phyloP scores from a whole-genome alignment of 2,329 filamentous ascomycete species.

The Colletotrichum coccodes region DNA sequence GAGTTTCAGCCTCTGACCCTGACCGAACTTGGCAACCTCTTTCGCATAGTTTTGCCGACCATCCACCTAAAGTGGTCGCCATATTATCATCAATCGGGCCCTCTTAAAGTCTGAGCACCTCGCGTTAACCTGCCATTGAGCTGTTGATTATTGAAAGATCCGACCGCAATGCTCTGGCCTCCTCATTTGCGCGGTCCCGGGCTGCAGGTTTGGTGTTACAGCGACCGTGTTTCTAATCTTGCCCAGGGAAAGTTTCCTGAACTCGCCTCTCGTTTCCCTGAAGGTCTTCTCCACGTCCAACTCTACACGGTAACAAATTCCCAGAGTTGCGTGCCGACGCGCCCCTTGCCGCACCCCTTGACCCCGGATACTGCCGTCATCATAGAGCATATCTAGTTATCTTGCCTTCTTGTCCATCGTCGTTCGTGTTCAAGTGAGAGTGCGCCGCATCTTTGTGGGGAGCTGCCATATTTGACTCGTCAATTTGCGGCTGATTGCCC shows the following conservation, averaged over 20 bases:
- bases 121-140: conserved; percentile 28
- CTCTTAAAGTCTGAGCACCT: conserved; percentile 26
- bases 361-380: neutral
- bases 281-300: conserved; percentile 9
- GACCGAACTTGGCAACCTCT: conserved; percentile 30
- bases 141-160: conserved; percentile 14
- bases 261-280: conserved; percentile 29
- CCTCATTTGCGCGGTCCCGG: neutral
- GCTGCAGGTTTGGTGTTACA: conserved; percentile 23
- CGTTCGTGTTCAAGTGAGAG: neutral
- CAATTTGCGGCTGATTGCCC: neutral
- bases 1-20: conserved; percentile 31
- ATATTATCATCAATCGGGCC: conserved; percentile 3
- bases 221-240: conserved; percentile 19
- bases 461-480: neutral
- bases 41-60: conserved; percentile 7
- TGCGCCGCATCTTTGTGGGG: conserved; percentile 2
- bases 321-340: conserved; percentile 14
- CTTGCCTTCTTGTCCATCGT: neutral
- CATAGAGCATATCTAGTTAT: conserved; percentile 20
- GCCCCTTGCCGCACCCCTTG: conserved; percentile 6
- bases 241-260: conserved; percentile 20
- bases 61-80: neutral
- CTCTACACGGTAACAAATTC: conserved; percentile 15
- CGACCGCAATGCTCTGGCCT: conserved; percentile 27